A percentile compares a stretch with the other conserved stretches of the same genome.
Conservation (phyloP, 2,329 filamentous ascomycete species). For the Venturiaceae sp. region DNA sequence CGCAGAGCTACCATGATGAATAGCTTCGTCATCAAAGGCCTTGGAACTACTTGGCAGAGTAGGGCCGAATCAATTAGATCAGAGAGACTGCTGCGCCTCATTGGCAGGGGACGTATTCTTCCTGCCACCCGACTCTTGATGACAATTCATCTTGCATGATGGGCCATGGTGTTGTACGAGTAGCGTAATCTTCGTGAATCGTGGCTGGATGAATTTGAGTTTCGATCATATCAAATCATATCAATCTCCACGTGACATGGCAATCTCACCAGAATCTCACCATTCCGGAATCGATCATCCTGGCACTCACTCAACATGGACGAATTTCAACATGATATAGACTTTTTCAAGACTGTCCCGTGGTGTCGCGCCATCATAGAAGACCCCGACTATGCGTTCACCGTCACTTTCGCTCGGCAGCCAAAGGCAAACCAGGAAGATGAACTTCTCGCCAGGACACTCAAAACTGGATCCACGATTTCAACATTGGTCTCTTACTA, state of each 20-base stretch:
- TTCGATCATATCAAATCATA: too few relatives aligned
- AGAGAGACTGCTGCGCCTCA: too few relatives aligned
- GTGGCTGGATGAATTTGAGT: too few relatives aligned
- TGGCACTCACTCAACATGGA: not conserved
- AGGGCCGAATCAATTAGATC: not conserved
- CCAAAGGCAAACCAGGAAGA: constrained; percentile 35
- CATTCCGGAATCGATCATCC: not conserved
- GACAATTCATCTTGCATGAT: too few relatives aligned
- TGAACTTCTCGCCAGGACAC: constrained; percentile 41
- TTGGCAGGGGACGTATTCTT: too few relatives aligned
- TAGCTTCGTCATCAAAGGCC: not conserved
- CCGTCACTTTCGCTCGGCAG: constrained; percentile 27
- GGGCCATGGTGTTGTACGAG: too few relatives aligned
- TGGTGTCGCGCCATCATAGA: constrained; percentile 40
- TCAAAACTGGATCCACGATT: constrained; percentile 43
- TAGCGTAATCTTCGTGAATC: too few relatives aligned
- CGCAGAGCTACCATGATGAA: not conserved
- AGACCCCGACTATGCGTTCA: constrained; percentile 26
- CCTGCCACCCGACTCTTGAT: too few relatives aligned
- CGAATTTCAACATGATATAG: constrained; percentile 2
- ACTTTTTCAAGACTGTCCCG: constrained; percentile 26
- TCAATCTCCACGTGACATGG: not conserved
- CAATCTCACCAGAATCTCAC: not conserved
- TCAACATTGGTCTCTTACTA: constrained; percentile 27
- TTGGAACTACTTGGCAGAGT: not conserved